Evolutionary conservation across 2,329 filamentous ascomycete species (phyloP).

Genomic region (Apiospora arundinis): DNA sequence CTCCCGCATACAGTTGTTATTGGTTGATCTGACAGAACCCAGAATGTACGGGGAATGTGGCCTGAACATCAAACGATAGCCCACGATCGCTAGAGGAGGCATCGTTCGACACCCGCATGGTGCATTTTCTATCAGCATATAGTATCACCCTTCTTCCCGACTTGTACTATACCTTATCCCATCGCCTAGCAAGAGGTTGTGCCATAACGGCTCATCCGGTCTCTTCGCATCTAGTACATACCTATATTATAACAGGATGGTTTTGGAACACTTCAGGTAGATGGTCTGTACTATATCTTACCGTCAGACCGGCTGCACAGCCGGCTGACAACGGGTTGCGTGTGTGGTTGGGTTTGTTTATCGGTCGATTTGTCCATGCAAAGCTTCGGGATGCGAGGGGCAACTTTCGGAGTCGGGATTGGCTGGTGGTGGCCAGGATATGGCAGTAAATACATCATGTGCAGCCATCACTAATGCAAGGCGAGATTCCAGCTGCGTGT

Average conservation of each 20-base stretch:
- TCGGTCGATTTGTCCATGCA: background rate
- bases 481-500: conserved; percentile 14
- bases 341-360: background rate
- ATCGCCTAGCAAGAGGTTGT: background rate
- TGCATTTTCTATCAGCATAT: background rate
- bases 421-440: conserved; percentile 11
- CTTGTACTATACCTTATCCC: background rate
- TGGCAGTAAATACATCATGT: conserved; percentile 18
- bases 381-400: conserved; percentile 12
- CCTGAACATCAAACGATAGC: conserved; percentile 4
- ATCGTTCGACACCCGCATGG: conserved; percentile 12
- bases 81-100: background rate
- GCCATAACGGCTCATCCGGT: background rate
- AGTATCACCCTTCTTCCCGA: background rate
- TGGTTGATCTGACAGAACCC: background rate
- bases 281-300: conserved; percentile 30
- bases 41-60: background rate
- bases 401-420: background rate
- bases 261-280: conserved; percentile 27
- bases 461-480: conserved; percentile 22
- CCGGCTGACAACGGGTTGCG: conserved; percentile 18
- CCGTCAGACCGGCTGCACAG: conserved; percentile 26
- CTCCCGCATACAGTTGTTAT: background rate
- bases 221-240: background rate
- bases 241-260: background rate